Base-by-base conservation (phyloP, 2,329 filamentous ascomycete genomes). In the Plenodomus lindquistii region DNA sequence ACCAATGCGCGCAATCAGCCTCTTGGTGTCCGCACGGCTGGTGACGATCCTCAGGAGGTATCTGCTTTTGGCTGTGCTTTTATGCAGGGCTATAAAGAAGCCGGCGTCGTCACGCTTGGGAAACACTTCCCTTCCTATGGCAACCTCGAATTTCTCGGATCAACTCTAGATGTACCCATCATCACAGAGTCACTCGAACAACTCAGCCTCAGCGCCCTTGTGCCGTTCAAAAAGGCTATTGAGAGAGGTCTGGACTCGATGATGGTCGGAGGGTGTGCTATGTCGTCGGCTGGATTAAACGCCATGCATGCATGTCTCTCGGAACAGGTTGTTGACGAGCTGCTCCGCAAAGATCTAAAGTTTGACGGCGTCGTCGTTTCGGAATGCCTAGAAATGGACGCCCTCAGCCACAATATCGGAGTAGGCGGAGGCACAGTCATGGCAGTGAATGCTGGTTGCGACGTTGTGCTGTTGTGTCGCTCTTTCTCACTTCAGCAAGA, bases 91-190 rank as follows among this genome's bases (percentile, higher is more conserved):
- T 96, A 95, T 72, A 91, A 93, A 62, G 90, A 96, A 69, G 92
- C 89, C 10, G 92, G 93, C 0, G 75, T 97, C 38, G 89, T 87
- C 2, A 95, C 91, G 0, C 91, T 94, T 66, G 93, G 93, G 47
- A 97, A 97, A 71, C 93, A 97, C 71, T 97, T 97, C 61, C 93
- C 93, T 3, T 96, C 91, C 0, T 97, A 97, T 66, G 93, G 93
- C 24, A 97, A 96, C 63, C 79, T 97, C 16, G 92, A 97, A 69
- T 96, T 97, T 62, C 82, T 96, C 2, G 92, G 91, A 11, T 96
- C 91, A 4, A 92, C 89, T 40, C 77, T 95, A 19, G 92, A 97
- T 63, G 91, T 97, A 22, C 93, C 93, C 13, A 94, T 96, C 52
- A 97, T 97, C 60, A 97, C 91, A 0, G 92, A 97, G 69, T 96